Conservation (phyloP, 257 asterid species). For the Linaria vulgaris region DNA sequence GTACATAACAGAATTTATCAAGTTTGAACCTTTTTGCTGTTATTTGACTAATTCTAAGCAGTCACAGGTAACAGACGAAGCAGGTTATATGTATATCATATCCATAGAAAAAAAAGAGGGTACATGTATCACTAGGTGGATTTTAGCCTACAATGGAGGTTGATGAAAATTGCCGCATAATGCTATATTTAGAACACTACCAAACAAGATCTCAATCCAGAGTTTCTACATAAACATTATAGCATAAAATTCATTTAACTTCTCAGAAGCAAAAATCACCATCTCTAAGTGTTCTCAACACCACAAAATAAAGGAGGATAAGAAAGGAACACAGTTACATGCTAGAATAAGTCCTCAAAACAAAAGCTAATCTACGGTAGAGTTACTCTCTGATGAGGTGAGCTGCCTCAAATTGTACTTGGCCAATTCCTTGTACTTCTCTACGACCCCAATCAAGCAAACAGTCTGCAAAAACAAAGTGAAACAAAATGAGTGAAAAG, state of each 20-base stretch:
- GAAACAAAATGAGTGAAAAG: not conserved
- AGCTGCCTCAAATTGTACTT: constrained; percentile 94
- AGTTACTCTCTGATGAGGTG: constrained; percentile 38
- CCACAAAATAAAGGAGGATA: not conserved
- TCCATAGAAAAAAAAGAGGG: too few species aligned
- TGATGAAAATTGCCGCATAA: too few species aligned
- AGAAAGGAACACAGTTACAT: not conserved
- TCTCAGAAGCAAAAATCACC: not conserved
- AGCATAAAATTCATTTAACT: not conserved
- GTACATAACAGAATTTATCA: too few species aligned
- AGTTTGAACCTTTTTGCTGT: too few species aligned
- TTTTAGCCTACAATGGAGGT: too few species aligned
- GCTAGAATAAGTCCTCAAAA: not conserved
- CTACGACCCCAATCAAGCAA: constrained; percentile 91
- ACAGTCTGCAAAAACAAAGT: constrained; percentile 59
- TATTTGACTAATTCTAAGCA: too few species aligned
- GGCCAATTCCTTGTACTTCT: constrained; percentile 87
- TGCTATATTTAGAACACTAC: too few species aligned
- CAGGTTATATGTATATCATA: too few species aligned
- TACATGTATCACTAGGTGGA: too few species aligned
- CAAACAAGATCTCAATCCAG: not conserved
- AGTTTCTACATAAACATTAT: not conserved
- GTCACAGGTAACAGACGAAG: too few species aligned
- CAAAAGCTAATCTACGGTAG: not conserved
- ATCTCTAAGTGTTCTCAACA: not conserved